A percentile compares a stretch with the other conserved stretches of the same genome.
Evolutionary conservation across 106 monocot genomes (phyloP).

Genomic region (Acanthochlamys bracteata): DNA sequence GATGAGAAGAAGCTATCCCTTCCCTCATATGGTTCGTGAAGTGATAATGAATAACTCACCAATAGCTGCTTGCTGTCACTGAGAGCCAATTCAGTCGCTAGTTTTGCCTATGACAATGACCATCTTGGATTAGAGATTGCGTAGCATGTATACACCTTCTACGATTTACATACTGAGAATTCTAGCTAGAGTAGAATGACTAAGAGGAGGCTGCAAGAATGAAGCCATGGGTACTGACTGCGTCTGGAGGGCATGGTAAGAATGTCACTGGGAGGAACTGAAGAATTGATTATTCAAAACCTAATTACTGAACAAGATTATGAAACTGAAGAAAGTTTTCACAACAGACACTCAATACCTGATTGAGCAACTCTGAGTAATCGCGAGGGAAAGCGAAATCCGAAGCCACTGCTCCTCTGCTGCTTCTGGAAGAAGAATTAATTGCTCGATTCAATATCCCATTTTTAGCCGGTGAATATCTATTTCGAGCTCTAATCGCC

Average conservation of each 20-base stretch:
- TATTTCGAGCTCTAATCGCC: no score
- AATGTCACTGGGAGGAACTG: neutral
- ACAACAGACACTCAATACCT: slow-evolving; percentile 18
- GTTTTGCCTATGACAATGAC: slow-evolving; percentile 69
- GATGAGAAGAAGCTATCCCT: neutral
- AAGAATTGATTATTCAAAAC: neutral
- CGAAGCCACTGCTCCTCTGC: neutral
- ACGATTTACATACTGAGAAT: neutral
- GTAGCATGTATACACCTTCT: neutral
- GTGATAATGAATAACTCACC: slow-evolving; percentile 35
- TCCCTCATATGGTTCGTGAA: neutral
- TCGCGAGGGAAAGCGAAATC: slow-evolving; percentile 42
- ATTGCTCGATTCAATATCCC: no score
- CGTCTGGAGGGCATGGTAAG: neutral
- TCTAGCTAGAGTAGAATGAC: slow-evolving; percentile 1
- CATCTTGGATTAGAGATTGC: slow-evolving; percentile 13
- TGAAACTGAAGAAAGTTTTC: neutral
- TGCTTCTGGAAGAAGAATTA: neutral
- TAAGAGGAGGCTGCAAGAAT: neutral
- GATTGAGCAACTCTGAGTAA: slow-evolving; percentile 46
- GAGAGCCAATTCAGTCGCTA: slow-evolving; percentile 58
- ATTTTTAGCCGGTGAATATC: no score
- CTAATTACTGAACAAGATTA: no score
- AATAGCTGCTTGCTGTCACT: slow-evolving; percentile 61
- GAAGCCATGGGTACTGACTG: neutral